Base-by-base conservation (phyloP, 257 asterid species). In the Salvia rosmarinus region DNA sequence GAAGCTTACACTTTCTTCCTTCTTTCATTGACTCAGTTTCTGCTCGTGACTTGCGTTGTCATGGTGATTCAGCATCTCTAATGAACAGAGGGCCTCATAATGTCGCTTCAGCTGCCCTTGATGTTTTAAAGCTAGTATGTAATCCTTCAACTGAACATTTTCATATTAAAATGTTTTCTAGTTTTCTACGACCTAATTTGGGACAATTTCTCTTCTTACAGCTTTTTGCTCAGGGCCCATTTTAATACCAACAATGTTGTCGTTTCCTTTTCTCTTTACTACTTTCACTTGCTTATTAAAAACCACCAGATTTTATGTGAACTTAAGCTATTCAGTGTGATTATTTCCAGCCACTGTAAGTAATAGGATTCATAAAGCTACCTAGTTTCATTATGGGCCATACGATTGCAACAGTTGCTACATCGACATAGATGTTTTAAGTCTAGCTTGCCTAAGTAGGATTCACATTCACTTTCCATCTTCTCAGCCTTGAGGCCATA, bases 21-120 rank as follows among this genome's bases (percentile, higher is more conserved):
- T 62, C 60, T 67, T 70, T 72, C 64, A 20, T 82, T 82, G 77
- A 76, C 82, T 61, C 95, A 94, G 99, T 94, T 94, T 89, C 91
- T 94, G 85, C 89, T 94, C 70, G 93, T 94, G 98, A 94, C 92
- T 83, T 94, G 84, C 95, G 99, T 30, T 94, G 99, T 71, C 99
- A 94, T 77, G 99, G 99, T 74, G 99, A 91, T 80, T 94, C 99
- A 43, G 85, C 98, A 78, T 82, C 95, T 50, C 75, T 88, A 67
- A 88, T 74, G 79, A 89, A 89, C 86, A 84, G 81, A 81, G 96
- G 95, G 9, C 88, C 96, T 37, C 92, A 94, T 79, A 82, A 93
- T 67, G 96, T 91, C 77, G 87, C 91, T 42, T 86, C 96, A 64
- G 98, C 99, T 82, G 98, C 99, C 30, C 88, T 85, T 77, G 99